Evolutionary conservation across 192 early-diverging fungal genomes (phyloP), one percentile per base, ranked within the genome.

Genomic region (Entrophospora sp.): DNA sequence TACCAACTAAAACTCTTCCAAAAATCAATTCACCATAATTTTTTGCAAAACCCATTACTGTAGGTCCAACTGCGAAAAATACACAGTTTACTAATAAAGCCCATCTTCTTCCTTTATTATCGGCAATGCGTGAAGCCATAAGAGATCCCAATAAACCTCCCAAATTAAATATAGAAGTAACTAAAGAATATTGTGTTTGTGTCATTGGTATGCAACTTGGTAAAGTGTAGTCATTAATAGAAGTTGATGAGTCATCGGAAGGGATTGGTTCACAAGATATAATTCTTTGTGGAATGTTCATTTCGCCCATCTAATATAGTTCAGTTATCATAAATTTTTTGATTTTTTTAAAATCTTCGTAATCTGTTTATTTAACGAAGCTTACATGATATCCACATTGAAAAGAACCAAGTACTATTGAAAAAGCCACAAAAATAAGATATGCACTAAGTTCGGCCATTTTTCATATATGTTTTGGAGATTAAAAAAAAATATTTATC

Each of bases 111-210:
- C 93, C 93, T 69, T 77, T 81, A 6, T 78, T 60, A 61, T 91
- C 86, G 31, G 81, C 84, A 22, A 81, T 79, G 14, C 71, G 27
- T 27, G 86, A 77, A 0, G 87, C 85, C 36, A 89, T 77, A 55
- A 89, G 67, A 1, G 91, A 87, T 24, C 91, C 93, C 1, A 87
- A 46, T 44, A 93, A 77, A 1, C 85, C 93, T 35, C 93, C 93
- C 13, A 89, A 75, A 4, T 79, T 83, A 68, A 79, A 75, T 65
- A 72, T 83, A 64, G 80, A 83, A 48, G 72, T 85, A 44, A 75
- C 77, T 36, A 72, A 76, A 38, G 85, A 84, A 77, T 71, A 91
- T 70, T 74, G 65, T 2, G 69, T 73, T 58, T 75, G 77, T 7
- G 74, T 73, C 89, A 91, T 91, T 27, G 83, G 82, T 34, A 91